Evolutionary conservation across 331 rosid species (phyloP), one percentile per base, ranked within the genome.

Genomic region (Pyracantha coccinea): DNA sequence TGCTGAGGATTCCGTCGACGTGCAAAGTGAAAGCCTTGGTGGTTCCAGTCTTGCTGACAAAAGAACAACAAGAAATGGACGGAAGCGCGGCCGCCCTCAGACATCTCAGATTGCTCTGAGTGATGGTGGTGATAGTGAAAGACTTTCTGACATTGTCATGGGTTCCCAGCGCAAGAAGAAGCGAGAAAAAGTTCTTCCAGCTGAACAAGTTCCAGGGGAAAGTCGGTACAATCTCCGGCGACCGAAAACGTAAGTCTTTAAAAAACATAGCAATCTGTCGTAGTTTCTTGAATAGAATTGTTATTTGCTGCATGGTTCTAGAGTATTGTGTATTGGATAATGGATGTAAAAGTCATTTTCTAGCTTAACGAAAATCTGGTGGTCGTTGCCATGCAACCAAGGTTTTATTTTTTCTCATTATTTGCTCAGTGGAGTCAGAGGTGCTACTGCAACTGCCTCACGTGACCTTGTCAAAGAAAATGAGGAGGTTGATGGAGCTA

Each of bases 171-270:
- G 64, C 45, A 88, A 88, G 86, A 90, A 74, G 79, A 85, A 92
- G 81, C 88, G 96, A 28, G 87, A 79, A 75, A 90, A 76, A 81
- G 86, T 62, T 66, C 75, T 80, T 71, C 77, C 87, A 52, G 82
- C 86, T 20, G 82, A 78, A 72, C 93, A 85, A 85, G 58, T 76
- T 79, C 84, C 90, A 54, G 89, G 74, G 23, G 91, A 83, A 86
- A 41, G 85, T 54, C 84, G 97, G 79, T 94, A 94, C 81, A 94
- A 92, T 88, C 86, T 94, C 70, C 89, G 97, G 73, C 88, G 91
- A 71, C 80, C 87, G 16, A 93, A 82, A 85, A 82, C 9, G 99
- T 90, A 59, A 85, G 88, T 76, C 16, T 47, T 19, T 20, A 21
- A 17, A 6, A 24, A 63, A 63, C 24, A 17, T 38, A 23, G 31